Conservation (phyloP, 2,329 filamentous ascomycete genomes). For the Fusarium tjaetaba region DNA sequence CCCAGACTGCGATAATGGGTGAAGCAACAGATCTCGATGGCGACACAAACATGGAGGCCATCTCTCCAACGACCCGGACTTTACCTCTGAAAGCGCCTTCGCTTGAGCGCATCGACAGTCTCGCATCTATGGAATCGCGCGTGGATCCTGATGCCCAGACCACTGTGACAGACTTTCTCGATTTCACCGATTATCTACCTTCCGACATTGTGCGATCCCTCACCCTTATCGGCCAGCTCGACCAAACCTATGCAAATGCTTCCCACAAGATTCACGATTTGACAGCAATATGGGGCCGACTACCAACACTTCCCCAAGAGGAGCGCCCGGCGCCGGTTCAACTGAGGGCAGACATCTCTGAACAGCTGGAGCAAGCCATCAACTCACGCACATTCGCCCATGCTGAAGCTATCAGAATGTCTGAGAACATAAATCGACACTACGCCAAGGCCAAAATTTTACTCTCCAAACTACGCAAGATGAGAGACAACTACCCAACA, state of each 20-base stretch:
- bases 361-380: constrained; percentile 63
- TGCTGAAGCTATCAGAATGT: constrained; percentile 71
- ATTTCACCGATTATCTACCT: constrained; percentile 75
- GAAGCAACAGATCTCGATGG: constrained; percentile 37
- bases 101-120: constrained; percentile 48
- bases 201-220: constrained; percentile 73
- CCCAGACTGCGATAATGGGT: constrained; percentile 38
- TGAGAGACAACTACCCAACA: constrained; percentile 69
- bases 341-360: constrained; percentile 69
- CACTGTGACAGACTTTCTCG: constrained; percentile 75
- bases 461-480: constrained; percentile 66
- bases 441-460: constrained; percentile 69
- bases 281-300: constrained; percentile 65
- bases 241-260: constrained; percentile 65
- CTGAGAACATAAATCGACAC: constrained; percentile 70
- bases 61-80: constrained; percentile 44
- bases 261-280: constrained; percentile 66
- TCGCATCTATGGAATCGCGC: constrained; percentile 58
- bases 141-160: constrained; percentile 74
- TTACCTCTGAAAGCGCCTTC: constrained; percentile 42
- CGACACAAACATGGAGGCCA: constrained; percentile 39
- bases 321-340: constrained; percentile 59
- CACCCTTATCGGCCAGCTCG: constrained; percentile 72
- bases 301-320: constrained; percentile 60
- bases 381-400: constrained; percentile 67